Base-by-base conservation (phyloP, 176 grass and related monocot genomes). In the Alopecurus myosuroides region DNA sequence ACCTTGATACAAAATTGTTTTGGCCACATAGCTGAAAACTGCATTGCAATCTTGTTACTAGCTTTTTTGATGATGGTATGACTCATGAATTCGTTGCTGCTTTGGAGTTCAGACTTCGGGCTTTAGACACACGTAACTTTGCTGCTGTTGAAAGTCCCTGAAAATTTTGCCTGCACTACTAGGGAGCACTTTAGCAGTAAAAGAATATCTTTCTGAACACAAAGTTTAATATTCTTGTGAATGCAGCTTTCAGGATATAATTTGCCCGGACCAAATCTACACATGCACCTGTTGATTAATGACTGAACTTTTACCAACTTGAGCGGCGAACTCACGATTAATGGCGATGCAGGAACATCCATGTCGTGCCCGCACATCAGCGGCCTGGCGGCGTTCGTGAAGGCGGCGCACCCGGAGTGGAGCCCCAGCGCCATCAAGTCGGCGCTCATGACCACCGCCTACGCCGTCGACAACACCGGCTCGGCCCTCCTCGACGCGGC, bases 321-420 rank as follows among this genome's bases (percentile, higher is more conserved):
- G 56, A 64, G 5, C 68, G 23, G 3, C 22, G 18, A 18, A 0
- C 41, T 77, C 29, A 6, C 19, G 35, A 17, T 34, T 0, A 20
- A 50, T 39, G n/a, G 17, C 60, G 78, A 69, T 63, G 84, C 84
- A 97, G 92, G 95, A 57, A 94, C 95, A 57, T 97, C 95, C 64
- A 97, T 97, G 95, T 97, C 95, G 53, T 97, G 95, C 82, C 95
- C 95, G 23, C 95, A 97, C 83, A 94, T 97, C 49, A 89, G 95
- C 44, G 95, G 95, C 18, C 86, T 97, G 4, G 90, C 84, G 20
- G 92, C 90, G 49, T 88, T 97, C 69, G 62, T 97, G 15, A 97
- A 89, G 88, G 90, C 86, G 78, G 88, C 92, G 34, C 90, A 92
- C 88, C 95, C 90, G n/a, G 88, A 94, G 23, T 97, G 92, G 95